Percentiles rank a stretch among this genome's conserved stretches.
phyloP scores from a whole-genome alignment of 805 yeast species.

The Yarrowia divulgata region DNA sequence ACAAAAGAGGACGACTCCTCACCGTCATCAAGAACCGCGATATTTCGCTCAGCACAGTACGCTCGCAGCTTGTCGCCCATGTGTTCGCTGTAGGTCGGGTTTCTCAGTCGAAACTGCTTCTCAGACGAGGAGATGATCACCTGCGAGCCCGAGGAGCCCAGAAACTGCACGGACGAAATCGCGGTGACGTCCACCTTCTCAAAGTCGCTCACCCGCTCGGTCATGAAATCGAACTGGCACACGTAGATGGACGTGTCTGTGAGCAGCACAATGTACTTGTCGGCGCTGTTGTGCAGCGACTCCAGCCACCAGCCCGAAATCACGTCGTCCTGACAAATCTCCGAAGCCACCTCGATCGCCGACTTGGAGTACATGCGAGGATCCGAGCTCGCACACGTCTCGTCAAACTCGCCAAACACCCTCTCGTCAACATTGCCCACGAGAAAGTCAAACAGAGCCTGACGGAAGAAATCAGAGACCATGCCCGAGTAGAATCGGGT shows the following conservation, averaged over 20 bases:
- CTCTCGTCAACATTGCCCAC: constrained; percentile 52
- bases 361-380: constrained; percentile 46
- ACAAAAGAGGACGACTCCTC: constrained; percentile 18
- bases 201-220: constrained; percentile 44
- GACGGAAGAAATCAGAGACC: constrained; percentile 56
- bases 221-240: constrained; percentile 44
- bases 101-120: constrained; percentile 7
- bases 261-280: constrained; percentile 47
- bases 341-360: constrained; percentile 44
- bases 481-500: constrained; percentile 56
- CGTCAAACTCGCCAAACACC: constrained; percentile 55
- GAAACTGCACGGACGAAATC: constrained; percentile 9
- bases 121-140: constrained; percentile 7
- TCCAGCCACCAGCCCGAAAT: constrained; percentile 52
- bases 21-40: constrained; percentile 1
- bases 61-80: constrained; percentile 21
- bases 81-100: constrained; percentile 3
- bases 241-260: constrained; percentile 46
- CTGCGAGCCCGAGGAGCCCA: constrained; percentile 20
- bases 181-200: constrained; percentile 8
- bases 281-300: constrained; percentile 44
- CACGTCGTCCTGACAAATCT: constrained; percentile 46
- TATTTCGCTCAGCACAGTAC: neutral
- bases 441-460: constrained; percentile 55
- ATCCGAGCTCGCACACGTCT: constrained; percentile 48